Evolutionary conservation across 2,329 filamentous ascomycete species (phyloP), one percentile per base, ranked within the genome.

Genomic region (Ceratocystis alfenasii): DNA sequence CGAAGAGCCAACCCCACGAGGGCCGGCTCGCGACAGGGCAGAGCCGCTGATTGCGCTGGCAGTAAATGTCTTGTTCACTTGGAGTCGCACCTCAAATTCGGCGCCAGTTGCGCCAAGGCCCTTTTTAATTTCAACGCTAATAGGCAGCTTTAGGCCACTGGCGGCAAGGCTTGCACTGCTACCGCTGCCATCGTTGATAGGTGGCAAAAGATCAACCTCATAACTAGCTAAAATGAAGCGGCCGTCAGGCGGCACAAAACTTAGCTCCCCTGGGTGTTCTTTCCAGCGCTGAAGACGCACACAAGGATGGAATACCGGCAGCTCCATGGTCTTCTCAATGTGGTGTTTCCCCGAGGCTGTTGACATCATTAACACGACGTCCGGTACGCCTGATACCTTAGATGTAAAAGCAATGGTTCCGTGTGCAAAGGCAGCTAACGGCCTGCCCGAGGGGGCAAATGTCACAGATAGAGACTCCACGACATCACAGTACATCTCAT

Each of bases 271-370:
- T 0, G 92, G 90, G 65, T 85, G 83, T 71, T 95, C 90, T 71
- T 87, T 87, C 94, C 94, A 99, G 69, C 86, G 83, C n/a, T 87
- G 88, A 2, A 99, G 78, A 20, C 94, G 83, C 7, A 99, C 94
- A 72, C 94, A 97, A 0, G 94, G 94, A 74, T 99, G 94, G 71
- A 99, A 99, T 0, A 96, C 91, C 0, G 93, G 94, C 1, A 96
- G 78, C 69, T 95, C 87, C 74, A 99, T 84, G 45, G 92, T 82
- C 69, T 83, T 84, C 17, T 79, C 81, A 62, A 96, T 80, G 63
- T 87, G 87, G 72, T 89, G 87, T 69, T 86, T 88, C n/a, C 89
- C 89, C 0, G 89, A 89, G 0, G 90, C 88, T 1, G 89, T 87
- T 0, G 87, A 88, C 33, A 99, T 80, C 15, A 83, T 88, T 8